Conservation (phyloP, 306 rosid species). For the Canavalia ensiformis region DNA sequence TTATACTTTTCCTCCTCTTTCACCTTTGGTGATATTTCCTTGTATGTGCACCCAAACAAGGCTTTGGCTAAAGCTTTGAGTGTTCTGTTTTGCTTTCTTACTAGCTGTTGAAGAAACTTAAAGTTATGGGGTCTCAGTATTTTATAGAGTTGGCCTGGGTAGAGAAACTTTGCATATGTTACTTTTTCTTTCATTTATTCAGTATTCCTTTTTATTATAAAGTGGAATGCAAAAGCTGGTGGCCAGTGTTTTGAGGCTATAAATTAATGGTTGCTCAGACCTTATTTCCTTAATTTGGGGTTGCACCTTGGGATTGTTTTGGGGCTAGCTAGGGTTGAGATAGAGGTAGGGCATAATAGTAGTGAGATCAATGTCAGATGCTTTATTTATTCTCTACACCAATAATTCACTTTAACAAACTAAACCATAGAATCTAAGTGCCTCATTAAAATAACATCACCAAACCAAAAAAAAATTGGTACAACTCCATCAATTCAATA, state of each 20-base stretch:
- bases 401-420: constrained; percentile 64
- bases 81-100: constrained; percentile 60
- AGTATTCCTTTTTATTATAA: constrained; percentile 62
- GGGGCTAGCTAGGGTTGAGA: constrained; percentile 52
- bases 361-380: constrained; percentile 51
- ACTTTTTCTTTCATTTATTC: constrained; percentile 62
- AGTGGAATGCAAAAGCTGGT: constrained; percentile 73
- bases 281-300: constrained; percentile 68
- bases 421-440: constrained; percentile 55
- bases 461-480: constrained; percentile 41
- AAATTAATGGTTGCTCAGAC: constrained; percentile 55
- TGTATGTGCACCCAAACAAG: constrained; percentile 70
- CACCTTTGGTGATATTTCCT: constrained; percentile 66
- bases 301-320: constrained; percentile 63
- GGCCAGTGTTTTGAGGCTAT: constrained; percentile 53
- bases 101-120: constrained; percentile 63
- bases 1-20: constrained; percentile 53
- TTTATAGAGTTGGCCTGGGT: constrained; percentile 62
- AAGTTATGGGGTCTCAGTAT: constrained; percentile 55
- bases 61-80: constrained; percentile 65
- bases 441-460: constrained; percentile 45
- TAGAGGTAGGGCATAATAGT: constrained; percentile 53
- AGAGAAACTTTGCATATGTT: constrained; percentile 65
- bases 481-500: background rate
- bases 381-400: constrained; percentile 56